Base-by-base conservation (phyloP, 768 basidiomycete species). In the Leccinum uliginosum region DNA sequence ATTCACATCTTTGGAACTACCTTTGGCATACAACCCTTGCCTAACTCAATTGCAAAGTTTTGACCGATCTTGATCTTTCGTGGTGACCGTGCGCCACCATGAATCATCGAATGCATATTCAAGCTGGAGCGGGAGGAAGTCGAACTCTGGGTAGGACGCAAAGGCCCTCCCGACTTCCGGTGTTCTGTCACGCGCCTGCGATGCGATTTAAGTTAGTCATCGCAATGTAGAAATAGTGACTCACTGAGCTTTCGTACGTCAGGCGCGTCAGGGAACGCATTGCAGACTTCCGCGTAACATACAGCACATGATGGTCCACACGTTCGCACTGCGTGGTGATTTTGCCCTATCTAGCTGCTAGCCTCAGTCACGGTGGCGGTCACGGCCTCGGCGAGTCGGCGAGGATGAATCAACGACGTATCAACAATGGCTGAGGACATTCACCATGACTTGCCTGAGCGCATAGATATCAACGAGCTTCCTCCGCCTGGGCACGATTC, bases 231-330 rank as follows among this genome's bases (percentile, higher is more conserved):
- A 50, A 50, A 21, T 23, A 23, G 21, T 30, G 57, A n/a, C n/a
- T n/a, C n/a, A n/a, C n/a, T n/a, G n/a, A 27, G 7, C 19, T 26
- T 52, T 75, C 86, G 59, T 70, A 87, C 89, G 67, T 74, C n/a
- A n/a, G n/a, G n/a, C n/a, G n/a, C n/a, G n/a, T n/a, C 83, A 3
- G 81, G 75, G 63, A 86, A 80, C 8, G 83, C 85, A 62, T 72
- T 78, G 52, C 81, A 84, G 5, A 80, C 74, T 67, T 92, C 89
- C 9, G 91, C 83, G 67, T 89, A 89, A 66, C 86, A 87, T 35
- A 86, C 80, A 15, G 67, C 68, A 27, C 82, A 82, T 49, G 77
- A 82, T 55, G 77, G n/a, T 72, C 91, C 89, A 89, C 26, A 87
- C 80, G 14, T 68, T 74, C 44, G 75, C 72, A 59, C 82, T 83